Conservation (phyloP, 2,329 filamentous ascomycete genomes). For the Chrysosporium keratinophilum region DNA sequence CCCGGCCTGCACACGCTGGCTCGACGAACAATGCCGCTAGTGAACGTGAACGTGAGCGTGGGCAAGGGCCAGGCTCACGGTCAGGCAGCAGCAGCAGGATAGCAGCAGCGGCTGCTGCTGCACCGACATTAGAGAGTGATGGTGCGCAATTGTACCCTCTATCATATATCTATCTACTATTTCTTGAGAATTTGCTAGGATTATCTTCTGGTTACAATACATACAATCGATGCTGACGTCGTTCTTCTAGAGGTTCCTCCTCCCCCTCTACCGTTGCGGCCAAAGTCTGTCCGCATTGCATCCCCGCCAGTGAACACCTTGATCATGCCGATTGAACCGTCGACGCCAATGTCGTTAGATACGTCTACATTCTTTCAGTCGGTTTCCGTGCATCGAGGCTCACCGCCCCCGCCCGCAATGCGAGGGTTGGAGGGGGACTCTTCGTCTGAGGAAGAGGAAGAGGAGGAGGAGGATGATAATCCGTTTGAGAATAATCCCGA, state of each 20-base stretch:
- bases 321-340: slow-evolving; percentile 18
- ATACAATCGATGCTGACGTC: no score
- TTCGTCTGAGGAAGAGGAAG: neutral
- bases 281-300: slow-evolving; percentile 27
- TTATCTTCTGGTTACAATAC: no score
- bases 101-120: no score
- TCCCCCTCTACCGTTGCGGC: slow-evolving; percentile 12
- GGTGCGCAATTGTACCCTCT: no score
- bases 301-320: slow-evolving; percentile 29
- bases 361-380: neutral
- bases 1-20: slow-evolving; percentile 16
- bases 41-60: no score
- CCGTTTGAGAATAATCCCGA: slow-evolving; percentile 31
- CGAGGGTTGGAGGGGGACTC: slow-evolving; percentile 20
- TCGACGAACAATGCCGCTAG: neutral
- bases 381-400: slow-evolving; percentile 10
- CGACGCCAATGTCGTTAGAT: neutral
- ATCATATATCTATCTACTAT: no score
- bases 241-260: neutral
- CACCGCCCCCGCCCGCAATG: slow-evolving; percentile 19
- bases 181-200: no score
- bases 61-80: no score
- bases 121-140: no score
- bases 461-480: slow-evolving; percentile 26
- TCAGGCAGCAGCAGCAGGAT: no score